phyloP scores from a whole-genome alignment of 2,329 filamentous ascomycete species.

The Aspergillus fumigatus region DNA sequence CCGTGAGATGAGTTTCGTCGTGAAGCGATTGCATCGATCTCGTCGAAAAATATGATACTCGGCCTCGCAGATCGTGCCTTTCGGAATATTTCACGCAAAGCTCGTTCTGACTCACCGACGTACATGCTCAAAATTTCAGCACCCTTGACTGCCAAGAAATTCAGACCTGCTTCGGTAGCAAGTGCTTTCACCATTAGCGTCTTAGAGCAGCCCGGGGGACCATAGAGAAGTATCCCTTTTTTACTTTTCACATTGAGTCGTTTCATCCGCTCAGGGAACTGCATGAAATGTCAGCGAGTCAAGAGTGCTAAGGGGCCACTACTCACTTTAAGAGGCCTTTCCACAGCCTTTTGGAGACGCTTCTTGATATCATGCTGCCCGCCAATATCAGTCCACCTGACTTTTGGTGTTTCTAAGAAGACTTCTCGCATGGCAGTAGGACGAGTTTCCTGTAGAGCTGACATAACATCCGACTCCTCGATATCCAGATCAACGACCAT shows the following conservation, averaged over 20 bases:
- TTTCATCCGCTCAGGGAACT: constrained; percentile 50
- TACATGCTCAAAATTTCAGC: constrained; percentile 95
- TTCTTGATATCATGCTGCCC: constrained; percentile 77
- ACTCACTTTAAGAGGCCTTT: constrained; percentile 53
- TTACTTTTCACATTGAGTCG: constrained; percentile 55
- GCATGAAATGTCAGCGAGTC: not conserved
- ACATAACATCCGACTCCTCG: constrained; percentile 31
- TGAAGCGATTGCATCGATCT: constrained; percentile 80
- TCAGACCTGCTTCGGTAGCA: constrained; percentile 83
- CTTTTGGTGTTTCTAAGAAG: constrained; percentile 79
- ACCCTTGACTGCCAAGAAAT: constrained; percentile 92
- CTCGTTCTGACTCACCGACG: constrained; percentile 87
- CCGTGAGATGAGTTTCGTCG: constrained; percentile 51
- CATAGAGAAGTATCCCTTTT: constrained; percentile 84
- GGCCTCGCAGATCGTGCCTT: constrained; percentile 81
- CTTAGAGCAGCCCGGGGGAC: constrained; percentile 91
- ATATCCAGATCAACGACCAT: constrained; percentile 26
- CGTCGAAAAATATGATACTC: constrained; percentile 94
- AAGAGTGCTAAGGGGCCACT: not conserved
- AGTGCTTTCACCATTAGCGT: constrained; percentile 87
- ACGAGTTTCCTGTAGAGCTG: constrained; percentile 63
- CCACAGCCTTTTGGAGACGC: constrained; percentile 53
- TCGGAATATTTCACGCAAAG: constrained; percentile 77
- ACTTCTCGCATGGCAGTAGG: constrained; percentile 87
- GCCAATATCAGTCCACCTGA: constrained; percentile 83